Evolutionary conservation across 2,329 filamentous ascomycete genomes (phyloP), one percentile per base, ranked within the genome.

Genomic region (Talaromyces sp.): DNA sequence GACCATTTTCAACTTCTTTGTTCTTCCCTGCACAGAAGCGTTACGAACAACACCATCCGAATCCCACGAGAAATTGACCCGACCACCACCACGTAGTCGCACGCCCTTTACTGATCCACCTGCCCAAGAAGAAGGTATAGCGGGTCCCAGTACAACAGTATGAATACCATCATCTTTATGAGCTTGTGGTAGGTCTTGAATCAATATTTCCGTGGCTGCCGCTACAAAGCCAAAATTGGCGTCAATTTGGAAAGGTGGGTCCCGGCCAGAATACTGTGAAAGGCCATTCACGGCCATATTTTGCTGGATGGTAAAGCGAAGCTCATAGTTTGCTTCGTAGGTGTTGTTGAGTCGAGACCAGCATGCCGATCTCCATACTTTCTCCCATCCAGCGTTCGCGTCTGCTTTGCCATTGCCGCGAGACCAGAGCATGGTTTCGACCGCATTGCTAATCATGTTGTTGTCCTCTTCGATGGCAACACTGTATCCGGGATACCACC

Each of bases 331-430:
- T 0, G 82, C 80, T 50, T 66, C 56, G 0, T 75, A 74, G 0
- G 80, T 80, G 9, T 82, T 72, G 49, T 83, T 82, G 0, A 85
- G 70, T 0, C 79, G 66, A 0, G 81, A 80, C 81, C 82, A 85
- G 65, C 80, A 83, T 0, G 82, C 81, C 0, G 76, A 66, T 0
- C 82, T 77, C 82, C 82, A 84, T 1, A 84, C 77, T 55, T 85
- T 85, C 16, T 75, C 80, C 82, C 82, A 85, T 0, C 82, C 82
- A 0, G 81, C 74, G 56, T 85, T 80, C 1, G 78, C 81, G 35
- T 13, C 35, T 4, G 16, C 41, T 19, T 52, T 43, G 2, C 81
- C 80, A 2, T 67, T 60, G 0, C 80, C 81, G 8, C 81, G 76
- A 1, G 74, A 70, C 8, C 71, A 62, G 0, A 85, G 71, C 0